phyloP scores from a whole-genome alignment of 768 basidiomycete species.

The Pholiota microspora region DNA sequence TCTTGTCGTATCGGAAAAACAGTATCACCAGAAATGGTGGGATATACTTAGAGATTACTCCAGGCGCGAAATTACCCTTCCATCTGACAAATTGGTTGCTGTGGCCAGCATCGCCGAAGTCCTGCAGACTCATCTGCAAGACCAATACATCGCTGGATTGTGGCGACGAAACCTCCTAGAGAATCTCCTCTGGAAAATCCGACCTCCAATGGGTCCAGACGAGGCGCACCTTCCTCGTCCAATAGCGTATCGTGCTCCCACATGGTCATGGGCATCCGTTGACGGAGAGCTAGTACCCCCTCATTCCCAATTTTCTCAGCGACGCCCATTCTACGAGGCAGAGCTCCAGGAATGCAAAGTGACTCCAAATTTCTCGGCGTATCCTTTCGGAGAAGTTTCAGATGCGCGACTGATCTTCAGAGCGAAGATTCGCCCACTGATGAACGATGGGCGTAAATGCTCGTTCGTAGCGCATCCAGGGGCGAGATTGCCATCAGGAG shows the following conservation, averaged over 20 bases:
- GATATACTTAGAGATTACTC: constrained; percentile 1
- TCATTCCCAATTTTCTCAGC: background rate
- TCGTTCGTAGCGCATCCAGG: background rate
- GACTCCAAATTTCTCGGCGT: background rate
- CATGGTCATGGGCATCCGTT: constrained; percentile 10
- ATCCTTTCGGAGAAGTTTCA: background rate
- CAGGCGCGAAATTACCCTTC: background rate
- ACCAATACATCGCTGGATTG: constrained; percentile 7
- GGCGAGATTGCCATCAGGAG: background rate
- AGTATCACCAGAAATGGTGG: background rate
- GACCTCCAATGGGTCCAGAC: background rate
- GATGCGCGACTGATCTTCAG: background rate
- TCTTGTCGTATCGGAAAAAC: background rate
- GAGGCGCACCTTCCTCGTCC: background rate
- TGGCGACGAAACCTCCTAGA: constrained; percentile 1
- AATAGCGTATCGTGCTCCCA: constrained; percentile 6
- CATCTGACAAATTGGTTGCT: constrained; percentile 3
- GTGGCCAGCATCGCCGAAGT: constrained; percentile 3
- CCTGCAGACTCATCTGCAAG: background rate
- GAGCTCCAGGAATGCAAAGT: background rate
- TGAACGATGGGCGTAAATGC: background rate
- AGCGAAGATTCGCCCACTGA: constrained; percentile 1
- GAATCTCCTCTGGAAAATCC: constrained; percentile 5
- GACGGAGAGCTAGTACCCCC: background rate
- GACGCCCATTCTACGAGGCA: background rate